Conservation (phyloP, 1,139 yeast genomes). For the Saccharomyces uvarum region DNA sequence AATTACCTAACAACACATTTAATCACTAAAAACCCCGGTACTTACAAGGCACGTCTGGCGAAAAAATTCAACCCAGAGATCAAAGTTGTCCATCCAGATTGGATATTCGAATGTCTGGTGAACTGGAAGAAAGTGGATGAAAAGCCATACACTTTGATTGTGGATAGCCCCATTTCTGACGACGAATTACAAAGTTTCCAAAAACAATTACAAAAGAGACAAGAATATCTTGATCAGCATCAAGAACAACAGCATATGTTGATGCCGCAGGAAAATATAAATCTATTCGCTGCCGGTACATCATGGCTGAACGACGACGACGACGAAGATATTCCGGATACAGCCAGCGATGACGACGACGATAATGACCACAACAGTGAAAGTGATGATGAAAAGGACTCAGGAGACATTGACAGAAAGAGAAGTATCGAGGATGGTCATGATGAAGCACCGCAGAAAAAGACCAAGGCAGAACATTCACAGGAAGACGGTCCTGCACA, state of each 20-base stretch:
- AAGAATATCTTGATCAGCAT: constrained; percentile 18
- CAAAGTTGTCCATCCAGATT: constrained; percentile 81
- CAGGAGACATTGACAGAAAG: constrained; percentile 4
- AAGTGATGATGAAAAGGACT: constrained; percentile 16
- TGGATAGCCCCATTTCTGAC: constrained; percentile 35
- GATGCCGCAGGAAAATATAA: constrained; percentile 18
- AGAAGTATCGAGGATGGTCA: constrained; percentile 2
- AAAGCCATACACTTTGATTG: constrained; percentile 47
- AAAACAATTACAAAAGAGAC: constrained; percentile 20
- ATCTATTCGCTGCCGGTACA: constrained; percentile 30
- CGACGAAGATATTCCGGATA: constrained; percentile 32
- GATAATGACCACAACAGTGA: constrained; percentile 17
- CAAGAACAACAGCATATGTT: constrained; percentile 19
- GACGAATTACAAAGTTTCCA: constrained; percentile 33
- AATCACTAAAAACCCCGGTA: constrained; percentile 66
- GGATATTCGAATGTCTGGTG: constrained; percentile 83
- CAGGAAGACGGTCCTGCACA: constrained; percentile 8
- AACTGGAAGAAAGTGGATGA: constrained; percentile 70
- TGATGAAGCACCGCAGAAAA: constrained; percentile 6
- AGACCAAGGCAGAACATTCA: constrained; percentile 8
- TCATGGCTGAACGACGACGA: constrained; percentile 33
- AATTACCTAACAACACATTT: constrained; percentile 79
- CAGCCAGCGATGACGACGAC: constrained; percentile 27
- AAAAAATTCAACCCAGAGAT: constrained; percentile 56
- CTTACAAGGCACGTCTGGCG: constrained; percentile 73